Conservation (phyloP, 1,139 yeast species). For the Hyphopichia buzzinii region DNA sequence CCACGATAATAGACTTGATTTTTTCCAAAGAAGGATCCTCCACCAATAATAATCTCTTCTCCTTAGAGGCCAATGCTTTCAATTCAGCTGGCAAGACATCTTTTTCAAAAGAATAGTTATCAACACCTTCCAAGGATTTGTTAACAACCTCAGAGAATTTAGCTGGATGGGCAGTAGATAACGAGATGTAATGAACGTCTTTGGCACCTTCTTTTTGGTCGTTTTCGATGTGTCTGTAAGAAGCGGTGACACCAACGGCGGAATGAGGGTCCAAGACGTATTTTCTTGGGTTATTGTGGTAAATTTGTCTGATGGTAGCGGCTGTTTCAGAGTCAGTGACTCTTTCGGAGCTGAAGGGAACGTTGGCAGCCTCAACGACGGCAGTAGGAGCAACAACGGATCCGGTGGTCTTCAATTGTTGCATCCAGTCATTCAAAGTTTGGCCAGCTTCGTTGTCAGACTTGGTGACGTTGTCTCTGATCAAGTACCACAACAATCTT, state of each 20-base stretch:
- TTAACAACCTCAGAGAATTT: slow-evolving; percentile 96
- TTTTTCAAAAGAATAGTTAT: slow-evolving; percentile 77
- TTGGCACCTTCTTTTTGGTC: slow-evolving; percentile 37
- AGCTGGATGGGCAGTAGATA: slow-evolving; percentile 98
- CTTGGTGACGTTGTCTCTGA: slow-evolving; percentile 60
- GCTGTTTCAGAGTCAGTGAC: slow-evolving; percentile 78
- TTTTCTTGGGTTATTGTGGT: slow-evolving; percentile 56
- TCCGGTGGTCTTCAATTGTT: slow-evolving; percentile 70
- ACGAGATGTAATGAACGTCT: slow-evolving; percentile 61
- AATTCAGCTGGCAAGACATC: slow-evolving; percentile 90
- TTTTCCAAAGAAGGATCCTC: slow-evolving; percentile 71
- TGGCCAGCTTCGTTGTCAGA: slow-evolving; percentile 73
- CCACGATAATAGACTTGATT: slow-evolving; percentile 72
- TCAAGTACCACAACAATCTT: slow-evolving; percentile 91
- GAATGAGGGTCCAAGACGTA: slow-evolving; percentile 96
- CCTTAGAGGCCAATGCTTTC: slow-evolving; percentile 64
- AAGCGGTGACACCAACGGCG: slow-evolving; percentile 86
- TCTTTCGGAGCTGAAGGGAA: slow-evolving; percentile 73
- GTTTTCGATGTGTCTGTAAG: slow-evolving; percentile 57
- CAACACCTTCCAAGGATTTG: slow-evolving; percentile 62
- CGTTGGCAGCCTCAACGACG: slow-evolving; percentile 64
- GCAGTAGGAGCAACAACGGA: slow-evolving; percentile 67
- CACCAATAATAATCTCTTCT: slow-evolving; percentile 73
- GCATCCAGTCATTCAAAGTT: slow-evolving; percentile 74
- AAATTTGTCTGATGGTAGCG: slow-evolving; percentile 69